phyloP scores from a whole-genome alignment of 2,329 filamentous ascomycete genomes.

The Colletotrichum sp. region DNA sequence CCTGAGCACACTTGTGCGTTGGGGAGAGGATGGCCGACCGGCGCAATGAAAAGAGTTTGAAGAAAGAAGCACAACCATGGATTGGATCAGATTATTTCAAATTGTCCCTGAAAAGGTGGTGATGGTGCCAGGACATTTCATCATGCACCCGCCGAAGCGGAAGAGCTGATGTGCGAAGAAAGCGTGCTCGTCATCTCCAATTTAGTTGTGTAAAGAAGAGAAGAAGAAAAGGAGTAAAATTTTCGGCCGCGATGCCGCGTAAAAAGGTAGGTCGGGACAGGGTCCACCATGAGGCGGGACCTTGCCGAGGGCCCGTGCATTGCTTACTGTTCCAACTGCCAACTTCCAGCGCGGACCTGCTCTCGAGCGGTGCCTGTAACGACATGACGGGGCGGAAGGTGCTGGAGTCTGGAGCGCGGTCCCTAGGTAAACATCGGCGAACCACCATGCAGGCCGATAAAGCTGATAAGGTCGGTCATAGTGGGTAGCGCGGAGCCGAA shows the following conservation, averaged over 20 bases:
- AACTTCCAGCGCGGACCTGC: not conserved
- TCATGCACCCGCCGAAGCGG: conserved; percentile 62
- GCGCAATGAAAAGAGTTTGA: not conserved
- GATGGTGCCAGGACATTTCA: conserved; percentile 69
- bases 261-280: conserved; percentile 8
- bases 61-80: conserved; percentile 21
- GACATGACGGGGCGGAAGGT: not conserved
- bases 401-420: not conserved
- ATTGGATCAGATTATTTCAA: conserved; percentile 68
- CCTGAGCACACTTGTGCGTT: not conserved
- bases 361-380: not conserved
- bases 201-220: conserved; percentile 74
- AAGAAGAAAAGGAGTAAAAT: conserved; percentile 30
- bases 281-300: not conserved
- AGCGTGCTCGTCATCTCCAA: conserved; percentile 79
- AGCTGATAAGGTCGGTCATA: not conserved
- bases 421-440: not conserved
- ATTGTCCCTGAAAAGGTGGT: conserved; percentile 70
- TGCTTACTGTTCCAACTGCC: not conserved
- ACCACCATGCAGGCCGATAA: not conserved
- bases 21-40: not conserved
- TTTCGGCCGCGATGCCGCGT: not conserved
- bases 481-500: not conserved
- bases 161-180: conserved; percentile 60
- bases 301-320: conserved; percentile 3